Conservation (phyloP, 2,329 filamentous ascomycete genomes). For the Arthrobotrys musiformis region DNA sequence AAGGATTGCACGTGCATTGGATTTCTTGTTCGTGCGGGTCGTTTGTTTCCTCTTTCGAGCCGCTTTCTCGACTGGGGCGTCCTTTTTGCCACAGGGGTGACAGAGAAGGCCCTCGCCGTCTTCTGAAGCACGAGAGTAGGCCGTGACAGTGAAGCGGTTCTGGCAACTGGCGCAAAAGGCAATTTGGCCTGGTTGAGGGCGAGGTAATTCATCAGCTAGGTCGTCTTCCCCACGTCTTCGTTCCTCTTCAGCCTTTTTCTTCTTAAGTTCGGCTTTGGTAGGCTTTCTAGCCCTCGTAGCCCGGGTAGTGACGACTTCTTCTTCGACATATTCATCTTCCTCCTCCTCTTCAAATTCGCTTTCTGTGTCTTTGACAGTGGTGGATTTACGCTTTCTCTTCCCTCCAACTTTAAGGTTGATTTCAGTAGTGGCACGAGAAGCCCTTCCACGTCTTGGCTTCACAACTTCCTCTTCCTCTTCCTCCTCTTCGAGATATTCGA, state of each 20-base stretch:
- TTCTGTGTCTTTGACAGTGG: neutral
- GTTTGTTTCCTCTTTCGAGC: slow-evolving; percentile 54
- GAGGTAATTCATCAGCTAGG: slow-evolving; percentile 24
- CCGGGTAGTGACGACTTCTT: neutral
- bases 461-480: slow-evolving; percentile 16
- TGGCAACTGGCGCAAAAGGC: slow-evolving; percentile 58
- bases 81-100: slow-evolving; percentile 57
- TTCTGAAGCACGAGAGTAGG: slow-evolving; percentile 55
- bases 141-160: slow-evolving; percentile 58
- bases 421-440: slow-evolving; percentile 22
- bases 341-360: slow-evolving; percentile 14
- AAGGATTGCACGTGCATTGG: slow-evolving; percentile 52
- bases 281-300: slow-evolving; percentile 21
- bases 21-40: slow-evolving; percentile 55
- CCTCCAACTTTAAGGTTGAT: neutral
- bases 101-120: slow-evolving; percentile 58
- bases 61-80: slow-evolving; percentile 52
- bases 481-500: slow-evolving; percentile 24
- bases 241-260: slow-evolving; percentile 23
- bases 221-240: slow-evolving; percentile 3
- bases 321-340: neutral
- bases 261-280: slow-evolving; percentile 41
- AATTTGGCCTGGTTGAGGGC: slow-evolving; percentile 59
- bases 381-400: slow-evolving; percentile 30
- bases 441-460: slow-evolving; percentile 13